Evolutionary conservation across 345 rosid species (phyloP).

Genomic region (Kandelia obovata): DNA sequence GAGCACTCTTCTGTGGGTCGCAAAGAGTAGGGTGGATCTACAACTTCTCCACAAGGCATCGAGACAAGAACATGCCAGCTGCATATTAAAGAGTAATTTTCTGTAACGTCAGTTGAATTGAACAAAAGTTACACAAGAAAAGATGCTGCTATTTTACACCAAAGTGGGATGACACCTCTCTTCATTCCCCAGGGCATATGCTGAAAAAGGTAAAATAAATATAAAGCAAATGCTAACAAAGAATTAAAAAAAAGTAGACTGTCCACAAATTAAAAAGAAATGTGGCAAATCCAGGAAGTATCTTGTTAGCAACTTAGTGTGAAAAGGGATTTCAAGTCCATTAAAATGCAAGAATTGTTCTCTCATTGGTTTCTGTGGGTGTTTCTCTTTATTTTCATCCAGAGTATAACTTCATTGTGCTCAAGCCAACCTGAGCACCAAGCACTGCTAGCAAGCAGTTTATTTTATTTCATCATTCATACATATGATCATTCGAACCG

Average conservation of each 20-base stretch:
- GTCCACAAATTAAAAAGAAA: background rate
- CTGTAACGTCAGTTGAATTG: background rate
- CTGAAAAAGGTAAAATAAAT: background rate
- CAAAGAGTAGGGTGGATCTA: slow-evolving; percentile 73
- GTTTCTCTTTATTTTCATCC: too few species aligned
- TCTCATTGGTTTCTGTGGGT: background rate
- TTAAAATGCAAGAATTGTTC: background rate
- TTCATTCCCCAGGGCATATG: too few species aligned
- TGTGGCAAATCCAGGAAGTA: background rate
- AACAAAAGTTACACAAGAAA: slow-evolving; percentile 1
- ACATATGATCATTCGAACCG: too few species aligned
- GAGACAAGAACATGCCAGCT: slow-evolving; percentile 77
- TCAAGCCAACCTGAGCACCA: background rate
- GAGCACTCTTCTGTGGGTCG: slow-evolving; percentile 53
- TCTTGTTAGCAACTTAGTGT: background rate
- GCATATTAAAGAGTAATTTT: slow-evolving; percentile 25
- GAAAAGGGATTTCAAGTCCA: background rate
- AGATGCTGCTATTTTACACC: background rate
- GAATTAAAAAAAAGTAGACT: too few species aligned
- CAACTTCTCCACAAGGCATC: slow-evolving; percentile 63
- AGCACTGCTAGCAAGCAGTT: background rate
- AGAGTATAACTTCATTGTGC: too few species aligned
- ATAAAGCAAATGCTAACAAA: too few species aligned
- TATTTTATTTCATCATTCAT: too few species aligned
- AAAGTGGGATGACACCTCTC: too few species aligned